Evolutionary conservation across 805 yeast species (phyloP), one percentile per base, ranked within the genome.

Genomic region (Kuraishia capsulata): DNA sequence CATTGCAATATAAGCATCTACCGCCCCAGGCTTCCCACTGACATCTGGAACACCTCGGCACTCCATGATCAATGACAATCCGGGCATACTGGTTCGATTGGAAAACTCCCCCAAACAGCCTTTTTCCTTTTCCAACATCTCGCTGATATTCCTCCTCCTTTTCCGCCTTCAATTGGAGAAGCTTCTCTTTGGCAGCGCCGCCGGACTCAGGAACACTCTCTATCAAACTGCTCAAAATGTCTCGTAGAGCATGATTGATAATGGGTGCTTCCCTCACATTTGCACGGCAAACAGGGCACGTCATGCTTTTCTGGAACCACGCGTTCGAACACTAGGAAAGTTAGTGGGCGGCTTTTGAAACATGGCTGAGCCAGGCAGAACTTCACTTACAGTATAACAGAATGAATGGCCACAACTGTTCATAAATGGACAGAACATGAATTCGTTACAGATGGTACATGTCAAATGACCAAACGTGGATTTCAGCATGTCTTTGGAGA

Each of bases 21-120:
- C 68, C 59, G 0, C 84, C 87, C 43, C 73, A 74, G 1, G 81
- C 76, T 49, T 83, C 90, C 90, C 90, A 83, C 49, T 78, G 87
- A 53, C 92, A 83, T 40, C 74, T 71, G 5, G 82, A 73, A 50
- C 92, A 83, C 39, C 90, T 58, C 0, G 82, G 74, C 8, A 82
- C 84, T 2, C 88, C 88, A 49, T 83, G 90, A 21, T 74, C 73
- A 21, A 61, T 62, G 48, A 80, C 88, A 1, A 78, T 61, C 3
- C 76, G 54, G 0, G 81, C 77, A 13, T 65, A 55, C 2, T 76
- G 72, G 14, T 67, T 51, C 36, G 57, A 53, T n/a, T 64, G 58
- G 53, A 81, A 79, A 2, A 69, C 51, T 25, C 66, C 68, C 3
- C 68, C 69, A 55, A 74, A 81, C 32, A 77, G 52, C 3, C 57